Evolutionary conservation across 2,329 filamentous ascomycete genomes (phyloP), one percentile per base, ranked within the genome.

Genomic region (Phoma herbarum): DNA sequence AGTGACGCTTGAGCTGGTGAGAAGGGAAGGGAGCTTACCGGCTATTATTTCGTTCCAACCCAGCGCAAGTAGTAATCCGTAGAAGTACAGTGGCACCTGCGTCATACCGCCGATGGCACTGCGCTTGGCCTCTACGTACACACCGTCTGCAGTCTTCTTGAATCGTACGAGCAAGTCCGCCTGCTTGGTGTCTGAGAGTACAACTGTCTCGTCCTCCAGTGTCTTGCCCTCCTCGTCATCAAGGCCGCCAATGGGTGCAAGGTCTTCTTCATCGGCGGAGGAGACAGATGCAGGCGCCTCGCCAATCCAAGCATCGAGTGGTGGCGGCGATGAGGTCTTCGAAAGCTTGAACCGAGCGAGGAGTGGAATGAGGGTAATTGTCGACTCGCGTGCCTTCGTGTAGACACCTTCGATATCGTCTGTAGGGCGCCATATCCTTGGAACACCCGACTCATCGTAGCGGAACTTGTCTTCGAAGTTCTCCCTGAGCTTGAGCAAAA

Each of bases 401-500:
- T 98, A 99, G 41, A 96, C 83, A 44, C 94, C 93, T 80, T 99
- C 95, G 61, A 99, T 99, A 73, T 99, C 95, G 75, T 99, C 95
- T 1, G 90, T 93, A 1, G 95, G 95, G 23, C 93, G 88, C 95
- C 95, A 99, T 78, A 99, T 97, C 59, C 95, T 86, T 5, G 95
- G 95, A 4, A 99, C 95, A 25, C 95, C 95, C 7, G 88, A 88
- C 59, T 97, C 93, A 71, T 99, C 95, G 71, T 99, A 99, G 64
- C 95, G 90, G 85, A 99, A 99, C 79, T 97, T 97, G 81, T 99
- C 95, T 79, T 99, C 95, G 67, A 99, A 99, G 81, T 97, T 98
- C 78, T 99, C 95, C 33, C 95, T 88, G 50, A 99, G 86, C 82
- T 99, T 99, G 67, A 98, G 84, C 31, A 98, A 82, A 52, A 99